These are phyloP conservation scores for Mucor racemosus DNA, from an alignment of 371 early-diverging fungal species.

Conservation along the genomic window DNA sequence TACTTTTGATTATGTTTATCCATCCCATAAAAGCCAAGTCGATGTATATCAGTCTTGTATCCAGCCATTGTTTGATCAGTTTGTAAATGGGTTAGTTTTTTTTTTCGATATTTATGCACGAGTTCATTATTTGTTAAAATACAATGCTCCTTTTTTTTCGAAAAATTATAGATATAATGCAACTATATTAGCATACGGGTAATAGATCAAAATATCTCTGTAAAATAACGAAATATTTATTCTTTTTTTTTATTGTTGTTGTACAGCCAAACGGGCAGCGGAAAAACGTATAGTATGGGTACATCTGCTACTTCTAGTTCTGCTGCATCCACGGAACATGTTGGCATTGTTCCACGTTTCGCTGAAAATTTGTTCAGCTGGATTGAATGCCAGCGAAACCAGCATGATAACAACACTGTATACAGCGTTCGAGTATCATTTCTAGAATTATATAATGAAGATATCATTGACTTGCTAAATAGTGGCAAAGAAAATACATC, in stretches of 20 bases:
- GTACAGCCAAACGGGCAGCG: slow-evolving; percentile 55
- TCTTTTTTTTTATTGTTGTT: too few relatives aligned
- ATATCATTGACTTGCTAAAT: slow-evolving; percentile 77
- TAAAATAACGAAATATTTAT: neutral
- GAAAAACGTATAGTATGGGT: slow-evolving; percentile 64
- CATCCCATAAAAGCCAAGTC: slow-evolving; percentile 69
- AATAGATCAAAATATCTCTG: slow-evolving; percentile 2
- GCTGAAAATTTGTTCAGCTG: slow-evolving; percentile 66
- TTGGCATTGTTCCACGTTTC: slow-evolving; percentile 90
- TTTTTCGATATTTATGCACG: neutral
- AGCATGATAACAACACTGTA: neutral
- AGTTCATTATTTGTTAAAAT: neutral
- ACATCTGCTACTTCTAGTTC: slow-evolving; percentile 32
- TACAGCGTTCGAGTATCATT: slow-evolving; percentile 74
- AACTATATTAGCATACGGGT: slow-evolving; percentile 34
- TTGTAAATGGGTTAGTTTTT: slow-evolving; percentile 77
- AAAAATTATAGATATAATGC: slow-evolving; percentile 30
- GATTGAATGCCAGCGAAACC: slow-evolving; percentile 25
- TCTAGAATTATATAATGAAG: slow-evolving; percentile 97
- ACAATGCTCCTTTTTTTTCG: slow-evolving; percentile 10
- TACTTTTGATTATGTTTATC: slow-evolving; percentile 88
- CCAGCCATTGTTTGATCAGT: slow-evolving; percentile 75
- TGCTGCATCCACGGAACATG: neutral
- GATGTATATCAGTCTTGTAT: slow-evolving; percentile 76
- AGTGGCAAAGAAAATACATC: slow-evolving; percentile 10